Conservation (phyloP, 1,284 basidiomycete species). For the Cystobasidiaceae sp. region DNA sequence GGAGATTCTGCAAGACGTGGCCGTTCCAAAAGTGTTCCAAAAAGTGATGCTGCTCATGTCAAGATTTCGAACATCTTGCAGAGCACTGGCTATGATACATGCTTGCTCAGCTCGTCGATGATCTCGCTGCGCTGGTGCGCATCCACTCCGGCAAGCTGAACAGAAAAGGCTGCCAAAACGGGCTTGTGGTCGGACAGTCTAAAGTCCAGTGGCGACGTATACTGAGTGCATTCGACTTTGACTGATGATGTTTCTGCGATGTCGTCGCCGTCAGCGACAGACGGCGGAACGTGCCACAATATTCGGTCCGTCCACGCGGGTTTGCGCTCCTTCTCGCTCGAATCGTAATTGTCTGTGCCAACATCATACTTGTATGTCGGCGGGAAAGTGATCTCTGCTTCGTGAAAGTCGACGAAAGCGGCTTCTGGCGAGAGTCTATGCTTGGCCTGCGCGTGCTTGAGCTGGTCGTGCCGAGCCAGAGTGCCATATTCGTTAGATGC, state of each 20-base stretch:
- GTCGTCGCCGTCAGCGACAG: not conserved
- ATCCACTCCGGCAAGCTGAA: conserved; percentile 9
- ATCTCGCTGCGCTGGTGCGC: not conserved
- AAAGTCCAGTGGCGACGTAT: conserved; percentile 30
- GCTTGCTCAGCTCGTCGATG: not conserved
- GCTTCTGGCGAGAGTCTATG: not conserved
- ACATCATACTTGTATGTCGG: conserved; percentile 97
- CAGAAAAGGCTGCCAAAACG: conserved; percentile 31
- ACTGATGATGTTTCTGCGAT: not conserved
- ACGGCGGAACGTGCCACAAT: conserved; percentile 25
- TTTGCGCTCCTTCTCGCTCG: conserved; percentile 80
- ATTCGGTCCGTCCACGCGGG: conserved; percentile 67
- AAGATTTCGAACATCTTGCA: too few species aligned
- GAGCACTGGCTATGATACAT: too few species aligned
- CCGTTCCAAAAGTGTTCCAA: too few species aligned
- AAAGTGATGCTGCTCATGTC: too few species aligned
- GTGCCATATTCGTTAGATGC: conserved; percentile 59
- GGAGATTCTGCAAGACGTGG: too few species aligned
- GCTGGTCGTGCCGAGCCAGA: conserved; percentile 65
- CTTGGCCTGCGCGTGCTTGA: conserved; percentile 32
- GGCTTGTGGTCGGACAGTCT: conserved; percentile 39
- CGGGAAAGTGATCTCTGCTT: conserved; percentile 33
- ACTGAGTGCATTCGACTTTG: conserved; percentile 13
- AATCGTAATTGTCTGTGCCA: conserved; percentile 70
- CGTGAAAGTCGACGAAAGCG: conserved; percentile 36